Percentiles rank a stretch among this genome's conserved stretches.
phyloP scores from a whole-genome alignment of 805 yeast genomes.

The Candida pini region DNA sequence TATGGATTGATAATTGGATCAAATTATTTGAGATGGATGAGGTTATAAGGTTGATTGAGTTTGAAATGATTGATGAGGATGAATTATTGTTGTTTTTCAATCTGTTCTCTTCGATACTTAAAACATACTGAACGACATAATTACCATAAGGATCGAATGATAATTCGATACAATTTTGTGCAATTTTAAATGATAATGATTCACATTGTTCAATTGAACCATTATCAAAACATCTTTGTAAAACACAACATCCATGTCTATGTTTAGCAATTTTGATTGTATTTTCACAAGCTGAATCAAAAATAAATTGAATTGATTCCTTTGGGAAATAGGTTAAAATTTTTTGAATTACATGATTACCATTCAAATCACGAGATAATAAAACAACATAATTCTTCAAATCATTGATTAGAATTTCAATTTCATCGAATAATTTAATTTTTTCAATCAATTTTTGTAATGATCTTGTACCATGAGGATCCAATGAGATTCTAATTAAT shows the following conservation, averaged over 20 bases:
- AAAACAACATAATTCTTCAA: slow-evolving; percentile 61
- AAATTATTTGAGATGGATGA: slow-evolving; percentile 25
- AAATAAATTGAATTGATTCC: slow-evolving; percentile 78
- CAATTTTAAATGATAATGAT: slow-evolving; percentile 61
- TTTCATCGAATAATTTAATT: slow-evolving; percentile 65
- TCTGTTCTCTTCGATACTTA: slow-evolving; percentile 35
- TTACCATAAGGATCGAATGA: slow-evolving; percentile 94
- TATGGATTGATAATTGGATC: slow-evolving; percentile 46
- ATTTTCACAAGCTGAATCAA: slow-evolving; percentile 72
- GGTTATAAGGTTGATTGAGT: slow-evolving; percentile 25
- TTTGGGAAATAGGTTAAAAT: slow-evolving; percentile 70
- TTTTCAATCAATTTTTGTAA: slow-evolving; percentile 89
- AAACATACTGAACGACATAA: slow-evolving; percentile 91
- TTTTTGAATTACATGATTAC: slow-evolving; percentile 94
- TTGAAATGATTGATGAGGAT: slow-evolving; percentile 25
- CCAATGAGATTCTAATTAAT: slow-evolving; percentile 74
- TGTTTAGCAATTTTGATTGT: slow-evolving; percentile 86
- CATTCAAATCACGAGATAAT: slow-evolving; percentile 84
- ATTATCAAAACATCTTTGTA: slow-evolving; percentile 91
- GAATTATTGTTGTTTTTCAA: slow-evolving; percentile 24
- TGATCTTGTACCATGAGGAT: slow-evolving; percentile 96
- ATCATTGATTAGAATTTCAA: slow-evolving; percentile 37
- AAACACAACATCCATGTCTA: slow-evolving; percentile 95
- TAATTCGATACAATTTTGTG: slow-evolving; percentile 60
- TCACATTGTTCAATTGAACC: slow-evolving; percentile 68